Base-by-base conservation (phyloP, 306 rosid species). In the Vigna unguiculata region DNA sequence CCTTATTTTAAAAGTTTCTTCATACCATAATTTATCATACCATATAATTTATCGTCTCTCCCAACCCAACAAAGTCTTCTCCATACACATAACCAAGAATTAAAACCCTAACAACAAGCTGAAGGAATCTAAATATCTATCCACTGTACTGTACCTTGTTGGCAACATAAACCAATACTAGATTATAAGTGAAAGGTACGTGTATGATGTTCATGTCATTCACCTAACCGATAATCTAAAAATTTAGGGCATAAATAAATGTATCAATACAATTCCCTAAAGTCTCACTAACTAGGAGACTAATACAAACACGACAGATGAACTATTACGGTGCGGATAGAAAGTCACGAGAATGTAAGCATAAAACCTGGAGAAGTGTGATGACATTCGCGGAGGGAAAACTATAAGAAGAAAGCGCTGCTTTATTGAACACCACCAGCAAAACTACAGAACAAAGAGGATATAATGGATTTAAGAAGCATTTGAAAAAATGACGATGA, bases 401-500 rank as follows among this genome's bases (percentile, higher is more conserved):
- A 65, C 63, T 69, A 86, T 89, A 94, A 28, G 97, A 94, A 12
- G 98, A 94, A 41, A 94, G 98, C 73, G 98, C 97, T 4, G 97
- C 98, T 47, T 94, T 94, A 82, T 94, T 94, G 87, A 94, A 90
- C 89, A 94, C 63, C 74, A 94, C 94, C 93, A 94, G 84, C 10
- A 94, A 79, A 85, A 92, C 98, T 94, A 85, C 81, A 81, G 12
- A 74, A 65, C 22, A 19, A 64, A 17, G 9, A 15, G 49, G 47
- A 65, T 63, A 69, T 6, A 24, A 43, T 10, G 12, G 9, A 80
- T 32, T 16, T 68, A 60, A 25, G 52, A 41, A 5, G 48, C 48
- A 19, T 12, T 5, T 53, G 59, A 53, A 53, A 48, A 17, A 0
- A 17, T 19, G 15, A 14, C 4, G 22, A 61, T 1, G 41, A 64